Base-by-base conservation (phyloP, 139 green algal species). In the Picochlorum sp. region DNA sequence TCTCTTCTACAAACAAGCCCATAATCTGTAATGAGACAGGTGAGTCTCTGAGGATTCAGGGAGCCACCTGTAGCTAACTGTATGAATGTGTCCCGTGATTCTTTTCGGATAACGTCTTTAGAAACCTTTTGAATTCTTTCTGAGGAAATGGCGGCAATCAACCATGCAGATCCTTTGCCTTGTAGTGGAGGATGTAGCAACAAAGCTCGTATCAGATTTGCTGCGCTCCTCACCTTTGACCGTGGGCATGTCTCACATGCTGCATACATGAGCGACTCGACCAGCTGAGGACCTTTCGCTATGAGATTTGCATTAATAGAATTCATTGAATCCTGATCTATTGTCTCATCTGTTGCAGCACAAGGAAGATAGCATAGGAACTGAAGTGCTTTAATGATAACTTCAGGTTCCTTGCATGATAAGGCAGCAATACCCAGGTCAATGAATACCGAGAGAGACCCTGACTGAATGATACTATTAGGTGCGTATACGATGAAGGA, bases 21-120 rank as follows among this genome's bases (percentile, higher is more conserved):
- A 67, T 90, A 83, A 57, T 92, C 85, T 10, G 63, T 34, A 10
- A 89, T 66, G 24, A 92, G 59, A 3, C 79, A 77, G 24, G 85
- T 76, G 62, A 92, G 83, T 24, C 81, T 67, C 6, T 69, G 62
- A 4, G 80, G 51, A 1, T 56, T 51, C 28, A 92, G 71, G 2
- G 50, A 45, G n/a, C 38, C 45, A 20, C 44, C 1, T 14, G 69
- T 50, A 8, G 30, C 62, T 24, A 63, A 28, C 21, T 23, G 6
- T 7, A 47, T 52, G 59, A 67, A 78, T 24, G 37, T 67, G 34
- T 38, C 62, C 34, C 62, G 67, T 51, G 69, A 70, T 4, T 62
- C 61, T 4, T 65, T 30, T 7, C 24, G 34, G 4, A 84, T 45
- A 20, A 64, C 23, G 2, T 44, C 65, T 5, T 45, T 47, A 11